Conservation (phyloP, 2,329 filamentous ascomycete species). For the Onygenales sp. region DNA sequence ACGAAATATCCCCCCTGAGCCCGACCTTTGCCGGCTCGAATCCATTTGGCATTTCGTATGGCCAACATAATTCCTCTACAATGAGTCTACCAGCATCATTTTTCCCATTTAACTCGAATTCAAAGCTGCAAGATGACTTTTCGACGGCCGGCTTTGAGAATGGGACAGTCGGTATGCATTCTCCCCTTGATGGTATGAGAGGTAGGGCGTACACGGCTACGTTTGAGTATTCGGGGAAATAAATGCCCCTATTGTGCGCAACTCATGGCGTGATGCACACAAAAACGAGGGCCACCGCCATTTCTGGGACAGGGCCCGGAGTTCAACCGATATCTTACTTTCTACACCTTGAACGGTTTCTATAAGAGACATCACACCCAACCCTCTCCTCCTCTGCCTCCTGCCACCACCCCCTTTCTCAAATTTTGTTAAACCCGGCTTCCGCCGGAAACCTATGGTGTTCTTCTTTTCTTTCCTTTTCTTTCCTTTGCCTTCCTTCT, state of each 20-base stretch:
- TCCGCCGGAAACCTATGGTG: neutral
- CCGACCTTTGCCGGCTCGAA: slow-evolving; percentile 16
- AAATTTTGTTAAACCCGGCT: neutral
- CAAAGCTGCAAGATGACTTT: neutral
- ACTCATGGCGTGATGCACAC: no score
- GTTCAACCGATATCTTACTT: no score
- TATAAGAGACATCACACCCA: no score
- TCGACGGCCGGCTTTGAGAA: neutral
- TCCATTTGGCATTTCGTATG: slow-evolving; percentile 21
- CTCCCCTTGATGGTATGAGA: neutral
- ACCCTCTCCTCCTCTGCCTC: no score
- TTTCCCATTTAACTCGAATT: slow-evolving; percentile 12
- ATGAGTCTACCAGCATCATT: slow-evolving; percentile 27
- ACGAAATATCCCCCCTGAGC: slow-evolving; percentile 24
- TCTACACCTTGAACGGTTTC: no score
- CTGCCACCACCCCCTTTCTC: no score
- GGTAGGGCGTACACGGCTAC: neutral
- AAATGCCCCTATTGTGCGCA: neutral
- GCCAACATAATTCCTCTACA: slow-evolving; percentile 24
- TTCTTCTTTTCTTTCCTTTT: neutral
- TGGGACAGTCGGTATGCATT: neutral
- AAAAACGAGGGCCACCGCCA: no score
- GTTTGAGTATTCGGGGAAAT: neutral
- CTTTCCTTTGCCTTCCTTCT: neutral
- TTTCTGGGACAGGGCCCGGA: no score